A percentile compares a stretch with the other conserved stretches of the same genome.
These are phyloP conservation scores for Phycomyces blakesleeanus DNA, from an alignment of 192 early-diverging fungal genomes.

Conservation along the genomic window DNA sequence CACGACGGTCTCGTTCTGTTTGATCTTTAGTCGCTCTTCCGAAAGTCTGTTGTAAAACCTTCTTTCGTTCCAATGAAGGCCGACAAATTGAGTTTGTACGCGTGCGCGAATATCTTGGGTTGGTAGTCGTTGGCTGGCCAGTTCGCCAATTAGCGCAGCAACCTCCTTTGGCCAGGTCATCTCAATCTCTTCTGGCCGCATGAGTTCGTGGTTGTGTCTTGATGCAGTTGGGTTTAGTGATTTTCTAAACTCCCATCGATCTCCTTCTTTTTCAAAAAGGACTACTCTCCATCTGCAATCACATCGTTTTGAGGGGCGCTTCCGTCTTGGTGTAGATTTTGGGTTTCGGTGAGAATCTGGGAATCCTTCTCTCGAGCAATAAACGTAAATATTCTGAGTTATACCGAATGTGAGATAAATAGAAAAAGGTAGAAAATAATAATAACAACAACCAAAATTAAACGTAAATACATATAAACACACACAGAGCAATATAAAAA, in stretches of 20 bases:
- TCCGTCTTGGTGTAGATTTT: conserved; percentile 47
- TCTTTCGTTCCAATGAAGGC: conserved; percentile 52
- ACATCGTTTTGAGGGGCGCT: conserved; percentile 51
- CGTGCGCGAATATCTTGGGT: conserved; percentile 39
- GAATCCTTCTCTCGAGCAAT: conserved; percentile 57
- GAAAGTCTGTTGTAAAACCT: conserved; percentile 56
- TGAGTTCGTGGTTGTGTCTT: conserved; percentile 53
- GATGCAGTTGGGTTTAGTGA: conserved; percentile 51
- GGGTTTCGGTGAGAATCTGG: conserved; percentile 50
- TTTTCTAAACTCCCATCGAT: conserved; percentile 53
- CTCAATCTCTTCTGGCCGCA: conserved; percentile 48
- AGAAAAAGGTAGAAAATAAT: too few relatives aligned
- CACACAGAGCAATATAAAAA: too few relatives aligned
- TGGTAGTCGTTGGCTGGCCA: conserved; percentile 44
- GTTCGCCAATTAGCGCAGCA: conserved; percentile 46
- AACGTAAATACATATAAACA: too few relatives aligned
- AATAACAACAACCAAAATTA: too few relatives aligned
- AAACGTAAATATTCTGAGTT: conserved; percentile 49
- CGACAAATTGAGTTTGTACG: conserved; percentile 46
- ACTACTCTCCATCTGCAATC: conserved; percentile 60
- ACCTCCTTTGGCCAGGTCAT: conserved; percentile 50
- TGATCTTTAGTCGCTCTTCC: conserved; percentile 55
- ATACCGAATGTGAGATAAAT: too few relatives aligned
- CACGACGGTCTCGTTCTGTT: conserved; percentile 42
- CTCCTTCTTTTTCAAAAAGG: conserved; percentile 48